Base-by-base conservation (phyloP, 192 early-diverging fungal species). In the Coemansia sp. region DNA sequence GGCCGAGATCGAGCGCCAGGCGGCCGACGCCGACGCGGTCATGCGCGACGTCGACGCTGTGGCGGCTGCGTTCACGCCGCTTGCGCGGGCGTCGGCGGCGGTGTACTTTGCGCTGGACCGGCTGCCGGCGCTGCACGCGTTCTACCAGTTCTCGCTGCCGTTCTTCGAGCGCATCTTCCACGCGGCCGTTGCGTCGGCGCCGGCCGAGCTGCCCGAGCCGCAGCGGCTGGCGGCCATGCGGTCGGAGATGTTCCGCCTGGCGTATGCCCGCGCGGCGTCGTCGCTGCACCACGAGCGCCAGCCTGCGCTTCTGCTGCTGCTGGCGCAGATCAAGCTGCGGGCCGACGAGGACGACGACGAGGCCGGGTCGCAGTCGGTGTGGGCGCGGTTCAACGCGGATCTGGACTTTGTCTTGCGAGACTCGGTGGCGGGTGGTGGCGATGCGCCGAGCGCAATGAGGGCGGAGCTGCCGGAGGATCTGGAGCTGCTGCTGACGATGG, bases 91-190 rank as follows among this genome's bases (percentile, higher is more conserved):
- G 10, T 96, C 95, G 84, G 91, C 94, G 64, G 89, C 92, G 3
- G 90, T 99, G 47, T 99, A 94, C 87, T 99, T 99, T 84, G 88
- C 90, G n/a, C 91, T 99, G 85, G 98, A 99, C 68, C 96, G 97
- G 67, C 85, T 99, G 43, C 86, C 91, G 60, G 77, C 87, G 43
- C 75, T 99, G 49, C 87, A 99, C 69, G 89, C 93, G 73, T 99
- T 98, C 82, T 99, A 99, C 81, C 96, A 97, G 85, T 98, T 99
- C 85, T 98, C 97, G 23, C 89, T 98, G 33, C 94, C 93, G 74
- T 99, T 96, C 80, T 98, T 99, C 83, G 88, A 92, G 58, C 88
- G 90, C 58, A 96, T 98, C 46, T 99, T 99, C 86, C 82, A 92
- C 69, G 87, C 75, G 62, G 90, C 95, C 0, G 86, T 99, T 84